phyloP scores from a whole-genome alignment of 1,139 yeast genomes.

The Pichia sp. region DNA sequence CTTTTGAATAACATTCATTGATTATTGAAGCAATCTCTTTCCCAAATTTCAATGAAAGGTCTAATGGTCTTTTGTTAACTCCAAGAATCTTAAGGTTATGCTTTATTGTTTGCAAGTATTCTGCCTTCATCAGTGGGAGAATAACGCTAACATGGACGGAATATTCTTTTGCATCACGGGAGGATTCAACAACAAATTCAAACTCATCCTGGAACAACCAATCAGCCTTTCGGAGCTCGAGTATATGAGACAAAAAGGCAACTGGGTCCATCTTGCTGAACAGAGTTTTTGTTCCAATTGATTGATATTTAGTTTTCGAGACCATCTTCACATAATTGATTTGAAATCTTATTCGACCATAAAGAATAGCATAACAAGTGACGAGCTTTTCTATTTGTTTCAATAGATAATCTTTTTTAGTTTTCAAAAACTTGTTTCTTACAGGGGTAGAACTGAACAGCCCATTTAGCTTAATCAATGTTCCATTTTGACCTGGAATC shows the following conservation, averaged over 20 bases:
- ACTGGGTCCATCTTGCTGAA: constrained; percentile 13
- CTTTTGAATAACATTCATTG: constrained; percentile 21
- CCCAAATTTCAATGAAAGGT: constrained; percentile 27
- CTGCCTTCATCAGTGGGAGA: constrained; percentile 29
- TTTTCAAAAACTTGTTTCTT: constrained; percentile 28
- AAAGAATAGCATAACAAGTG: constrained; percentile 29
- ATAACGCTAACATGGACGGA: constrained; percentile 5
- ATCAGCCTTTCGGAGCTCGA: constrained; percentile 15
- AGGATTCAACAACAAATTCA: not conserved
- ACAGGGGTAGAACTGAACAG: constrained; percentile 33
- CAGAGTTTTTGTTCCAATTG: constrained; percentile 11
- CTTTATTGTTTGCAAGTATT: constrained; percentile 22
- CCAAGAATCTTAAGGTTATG: constrained; percentile 24
- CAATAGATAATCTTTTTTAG: constrained; percentile 24
- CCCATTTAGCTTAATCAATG: constrained; percentile 30
- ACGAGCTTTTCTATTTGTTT: constrained; percentile 26
- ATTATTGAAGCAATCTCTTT: constrained; percentile 23
- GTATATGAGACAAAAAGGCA: constrained; percentile 18
- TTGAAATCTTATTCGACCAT: constrained; percentile 29
- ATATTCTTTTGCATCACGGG: not conserved
- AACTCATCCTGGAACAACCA: constrained; percentile 18
- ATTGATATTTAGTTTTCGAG: constrained; percentile 12
- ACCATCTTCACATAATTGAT: constrained; percentile 21
- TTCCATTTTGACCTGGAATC: constrained; percentile 31
- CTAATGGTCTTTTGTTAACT: constrained; percentile 32